Percentiles rank a stretch among this genome's conserved stretches.
Conservation (phyloP, 352 stramenopile species). For the Thalassiosira livingstoniorum region DNA sequence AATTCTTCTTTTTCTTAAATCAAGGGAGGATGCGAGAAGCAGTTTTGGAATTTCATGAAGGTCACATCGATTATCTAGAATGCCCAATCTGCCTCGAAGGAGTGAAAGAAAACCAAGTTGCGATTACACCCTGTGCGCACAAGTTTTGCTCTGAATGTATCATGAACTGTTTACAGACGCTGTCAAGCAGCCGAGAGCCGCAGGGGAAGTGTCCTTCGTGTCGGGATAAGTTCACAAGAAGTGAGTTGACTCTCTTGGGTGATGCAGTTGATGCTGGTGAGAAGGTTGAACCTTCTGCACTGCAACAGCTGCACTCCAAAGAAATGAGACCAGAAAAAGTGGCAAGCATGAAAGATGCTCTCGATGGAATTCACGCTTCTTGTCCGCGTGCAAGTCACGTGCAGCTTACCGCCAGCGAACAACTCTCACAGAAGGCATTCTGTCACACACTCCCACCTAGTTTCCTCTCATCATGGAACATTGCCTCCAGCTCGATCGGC, state of each 20-base stretch:
- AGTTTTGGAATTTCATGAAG: conserved; percentile 37
- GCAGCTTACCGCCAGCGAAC: conserved; percentile 9
- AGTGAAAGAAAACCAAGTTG: conserved; percentile 33
- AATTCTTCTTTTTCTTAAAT: too few relatives aligned
- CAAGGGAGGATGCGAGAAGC: conserved; percentile 32
- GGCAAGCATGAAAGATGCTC: not conserved
- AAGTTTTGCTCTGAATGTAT: conserved; percentile 45
- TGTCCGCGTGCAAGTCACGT: not conserved
- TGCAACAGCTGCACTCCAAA: conserved; percentile 28
- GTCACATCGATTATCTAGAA: conserved; percentile 37
- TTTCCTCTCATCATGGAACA: conserved; percentile 32
- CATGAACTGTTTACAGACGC: conserved; percentile 25
- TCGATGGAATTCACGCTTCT: too few relatives aligned
- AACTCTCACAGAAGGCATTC: conserved; percentile 15
- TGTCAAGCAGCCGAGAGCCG: conserved; percentile 22
- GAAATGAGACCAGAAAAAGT: too few relatives aligned
- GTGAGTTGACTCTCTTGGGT: conserved; percentile 45
- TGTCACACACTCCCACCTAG: conserved; percentile 30
- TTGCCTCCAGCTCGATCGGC: conserved; percentile 5
- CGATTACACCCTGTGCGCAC: conserved; percentile 47
- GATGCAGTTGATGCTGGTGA: conserved; percentile 34
- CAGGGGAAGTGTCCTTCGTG: conserved; percentile 31
- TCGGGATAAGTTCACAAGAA: conserved; percentile 25
- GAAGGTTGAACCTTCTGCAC: not conserved
- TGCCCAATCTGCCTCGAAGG: conserved; percentile 46